Base-by-base conservation (phyloP, 345 rosid genomes). In the Brassica incana region DNA sequence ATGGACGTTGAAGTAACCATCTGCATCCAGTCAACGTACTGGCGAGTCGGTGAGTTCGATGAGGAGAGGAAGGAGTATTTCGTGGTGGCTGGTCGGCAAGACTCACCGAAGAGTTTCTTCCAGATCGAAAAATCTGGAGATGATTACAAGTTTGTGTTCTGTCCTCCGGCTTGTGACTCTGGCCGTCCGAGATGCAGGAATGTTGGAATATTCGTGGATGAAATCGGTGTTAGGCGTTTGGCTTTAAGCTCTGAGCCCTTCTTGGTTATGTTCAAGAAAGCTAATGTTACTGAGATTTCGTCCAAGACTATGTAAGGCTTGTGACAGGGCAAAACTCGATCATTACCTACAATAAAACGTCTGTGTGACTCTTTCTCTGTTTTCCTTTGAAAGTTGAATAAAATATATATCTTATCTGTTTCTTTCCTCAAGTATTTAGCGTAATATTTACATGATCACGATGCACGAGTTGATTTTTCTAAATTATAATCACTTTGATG, bases 81-180 rank as follows among this genome's bases (percentile, higher is more conserved):
- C 29, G 79, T 88, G 68, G 79, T 50, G 1, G 84, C 81, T 30
- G 90, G 86, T 10, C 86, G 85, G 6, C n/a, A n/a, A 2, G 67
- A 80, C 14, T 87, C 90, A 1, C 3, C 52, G 0, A 74, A 64
- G 81, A 91, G 87, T 70, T 91, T 90, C 88, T 88, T 88, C 74
- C 84, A 85, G 85, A 90, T 91, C 11, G 76, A 81, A 78, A 87
- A 82, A 83, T 8, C 75, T 18, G 80, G 65, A 4, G 78, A 74
- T 33, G 77, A 70, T 48, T 88, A 86, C 85, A 90, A 90, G 85
- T 84, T 92, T 66, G 79, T 75, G 69, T 92, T 85, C 72, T 90
- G 95, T 69, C 97, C 63, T 60, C 23, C 75, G 0, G 83, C 78
- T 30, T 80, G 89, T 5, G 33, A 54, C 3, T 54, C 60, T 15